phyloP scores from a whole-genome alignment of 2,329 filamentous ascomycete species.

The Stagonosporopsis vannaccii region DNA sequence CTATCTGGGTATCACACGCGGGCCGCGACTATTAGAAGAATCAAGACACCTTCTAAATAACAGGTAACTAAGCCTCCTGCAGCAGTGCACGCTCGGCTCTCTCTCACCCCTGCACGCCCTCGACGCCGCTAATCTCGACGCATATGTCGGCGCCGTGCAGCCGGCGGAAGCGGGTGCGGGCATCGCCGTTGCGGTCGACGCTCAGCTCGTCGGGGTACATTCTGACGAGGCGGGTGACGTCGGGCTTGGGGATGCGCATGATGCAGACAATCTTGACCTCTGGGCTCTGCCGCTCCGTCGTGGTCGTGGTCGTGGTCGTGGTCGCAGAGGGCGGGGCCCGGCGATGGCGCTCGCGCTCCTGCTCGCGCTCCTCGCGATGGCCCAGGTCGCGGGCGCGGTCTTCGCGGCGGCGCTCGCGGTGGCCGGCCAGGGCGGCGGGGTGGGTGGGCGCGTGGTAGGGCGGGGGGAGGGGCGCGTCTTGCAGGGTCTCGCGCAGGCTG shows the following conservation, averaged over 20 bases:
- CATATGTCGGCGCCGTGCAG: conserved; percentile 43
- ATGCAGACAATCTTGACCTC: conserved; percentile 49
- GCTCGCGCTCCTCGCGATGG: too few relatives aligned
- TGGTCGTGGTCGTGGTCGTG: background rate
- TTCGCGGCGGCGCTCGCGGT: conserved; percentile 10
- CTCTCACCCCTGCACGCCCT: conserved; percentile 10
- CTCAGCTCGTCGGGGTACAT: conserved; percentile 63
- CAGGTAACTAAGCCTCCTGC: too few relatives aligned
- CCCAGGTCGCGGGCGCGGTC: too few relatives aligned
- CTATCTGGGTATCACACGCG: too few relatives aligned
- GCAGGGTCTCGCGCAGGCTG: conserved; percentile 38
- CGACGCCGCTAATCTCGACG: conserved; percentile 43
- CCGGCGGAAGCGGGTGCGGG: conserved; percentile 42
- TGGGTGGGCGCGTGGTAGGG: background rate
- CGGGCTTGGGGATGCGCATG: conserved; percentile 47
- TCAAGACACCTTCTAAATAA: too few relatives aligned
- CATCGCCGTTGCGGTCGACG: conserved; percentile 42
- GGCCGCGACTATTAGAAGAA: too few relatives aligned
- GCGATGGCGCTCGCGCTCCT: background rate
- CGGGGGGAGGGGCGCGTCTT: background rate
- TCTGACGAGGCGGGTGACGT: conserved; percentile 57
- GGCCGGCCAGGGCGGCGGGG: background rate
- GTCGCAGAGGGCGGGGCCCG: background rate
- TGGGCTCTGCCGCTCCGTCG: background rate
- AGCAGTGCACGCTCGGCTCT: too few relatives aligned